Percentiles rank a stretch among this genome's conserved stretches.
Evolutionary conservation across 2,329 filamentous ascomycete genomes (phyloP).

Genomic region (Juglanconis oblonga): DNA sequence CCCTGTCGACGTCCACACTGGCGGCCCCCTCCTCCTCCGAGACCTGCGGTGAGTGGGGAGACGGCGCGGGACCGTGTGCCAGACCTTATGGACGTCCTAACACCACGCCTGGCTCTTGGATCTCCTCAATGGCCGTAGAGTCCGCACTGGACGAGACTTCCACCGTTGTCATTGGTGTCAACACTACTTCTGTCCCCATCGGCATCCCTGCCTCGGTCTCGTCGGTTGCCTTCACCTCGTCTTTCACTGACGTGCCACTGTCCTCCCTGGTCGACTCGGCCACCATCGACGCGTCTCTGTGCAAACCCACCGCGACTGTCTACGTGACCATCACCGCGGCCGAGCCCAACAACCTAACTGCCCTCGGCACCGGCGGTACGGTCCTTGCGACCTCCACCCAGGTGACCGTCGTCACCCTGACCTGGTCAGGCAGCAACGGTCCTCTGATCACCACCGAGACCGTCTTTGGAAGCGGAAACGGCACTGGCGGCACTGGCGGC

Average conservation of each 20-base stretch:
- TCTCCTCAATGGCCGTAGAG: constrained; percentile 2
- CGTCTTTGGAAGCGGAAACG: neutral
- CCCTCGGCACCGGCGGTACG: neutral
- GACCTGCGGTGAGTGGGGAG: constrained; percentile 15
- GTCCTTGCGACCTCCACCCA: neutral
- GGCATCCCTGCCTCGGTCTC: neutral
- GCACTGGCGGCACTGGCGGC: neutral
- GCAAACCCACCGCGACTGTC: constrained; percentile 5
- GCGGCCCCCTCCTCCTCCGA: neutral
- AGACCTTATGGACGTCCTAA: constrained; percentile 17
- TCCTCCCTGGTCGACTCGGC: neutral
- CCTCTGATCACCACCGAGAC: constrained; percentile 3
- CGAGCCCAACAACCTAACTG: constrained; percentile 3
- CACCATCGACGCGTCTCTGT: neutral
- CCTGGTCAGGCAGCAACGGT: neutral
- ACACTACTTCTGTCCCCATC: neutral
- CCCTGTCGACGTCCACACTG: neutral
- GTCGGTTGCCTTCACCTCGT: neutral
- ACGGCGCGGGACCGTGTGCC: constrained; percentile 14
- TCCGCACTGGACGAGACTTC: neutral
- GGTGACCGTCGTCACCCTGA: neutral
- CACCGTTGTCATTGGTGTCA: neutral
- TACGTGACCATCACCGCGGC: constrained; percentile 8
- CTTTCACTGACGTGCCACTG: constrained; percentile 1
- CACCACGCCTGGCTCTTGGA: constrained; percentile 5